Evolutionary conservation across 352 stramenopile genomes (phyloP), one percentile per base, ranked within the genome.

Genomic region (Globisporangium barbulae): DNA sequence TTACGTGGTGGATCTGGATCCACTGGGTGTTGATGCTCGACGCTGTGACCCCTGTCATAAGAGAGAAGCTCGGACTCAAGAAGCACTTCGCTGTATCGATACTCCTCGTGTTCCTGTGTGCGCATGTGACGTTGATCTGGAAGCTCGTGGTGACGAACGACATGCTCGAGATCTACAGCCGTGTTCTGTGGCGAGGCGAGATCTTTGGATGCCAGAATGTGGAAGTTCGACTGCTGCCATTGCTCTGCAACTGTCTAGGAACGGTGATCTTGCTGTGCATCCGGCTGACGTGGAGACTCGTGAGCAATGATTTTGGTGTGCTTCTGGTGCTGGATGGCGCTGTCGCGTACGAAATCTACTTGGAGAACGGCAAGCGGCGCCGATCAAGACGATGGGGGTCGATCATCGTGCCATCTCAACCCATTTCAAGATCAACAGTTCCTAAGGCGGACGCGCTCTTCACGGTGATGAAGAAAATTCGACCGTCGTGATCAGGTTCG

Each of bases 11-110:
- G 60, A 41, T 77, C 17, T 80, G 70, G 73, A 49, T 70, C 1
- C 67, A 80, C 37, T 37, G 33, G 25, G 56, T 72, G 25, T 28
- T 79, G 30, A 60, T 39, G 7, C 42, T 79, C 22, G 72, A 79
- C 9, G 67, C 67, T 13, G 49, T 70, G 50, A 66, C 67, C 0
- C 71, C 71, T 0, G 59, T 63, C 13, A 65, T 68, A 53, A 63
- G 64, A 10, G 21, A 13, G 13, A 60, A 61, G 35, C 52, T 76
- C 5, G 52, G 61, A 17, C 57, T 74, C 22, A 33, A 13, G 37
- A 22, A 49, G 19, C 5, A 0, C 2, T 65, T 49, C 41, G 30
- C 56, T 8, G 44, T 69, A 7, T 50, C 50, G 2, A 12, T 71
- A 3, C 41, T 73, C 13, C 6, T 47, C 12, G 1, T 68, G 12